Evolutionary conservation across 1,284 basidiomycete species (phyloP), one percentile per base, ranked within the genome.

Genomic region (Singerocomus rubriflavus): DNA sequence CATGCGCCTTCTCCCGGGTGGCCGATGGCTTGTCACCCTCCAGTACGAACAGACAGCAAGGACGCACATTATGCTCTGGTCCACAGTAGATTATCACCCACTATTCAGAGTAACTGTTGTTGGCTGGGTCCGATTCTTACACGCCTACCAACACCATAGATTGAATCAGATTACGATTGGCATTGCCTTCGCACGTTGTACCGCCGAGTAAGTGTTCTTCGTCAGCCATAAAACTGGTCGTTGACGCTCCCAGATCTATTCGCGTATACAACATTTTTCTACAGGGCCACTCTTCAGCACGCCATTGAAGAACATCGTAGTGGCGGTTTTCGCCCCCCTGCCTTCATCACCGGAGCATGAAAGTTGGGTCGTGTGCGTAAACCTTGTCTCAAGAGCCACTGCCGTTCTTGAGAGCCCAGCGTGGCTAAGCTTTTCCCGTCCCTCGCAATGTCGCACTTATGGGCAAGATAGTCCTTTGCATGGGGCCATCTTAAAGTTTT

Each of bases 1-100:
- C 34, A 51, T 67, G 40, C 40, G 42, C 32, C 34, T 65, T 44
- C 64, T 65, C 31, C 58, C 63, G 4, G 63, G 66, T n/a, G 50
- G 53, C 21, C 60, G 49, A 35, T 64, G 57, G 48, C 50, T 58
- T 30, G 53, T 66, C 6, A 57, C 54, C 16, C 34, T 56, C 33
- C 57, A 61, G 16, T 49, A 53, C 11, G 57, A 65, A 43, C 53
- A 21, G 17, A 50, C 42, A 3, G 42, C 38, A 37, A 51, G 46
- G n/a, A 58, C 55, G 7, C 47, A 50, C 14, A 35, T 66, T 14
- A 58, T 52, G 2, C 56, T 66, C 38, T 64, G 62, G 60, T 62
- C 54, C 38, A 52, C 45, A 12, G 44, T 38, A 35, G 44, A 52
- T 27, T 33, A 11, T 31, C 30, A 29, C 14, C 25, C 50, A 13